Evolutionary conservation across 2,329 filamentous ascomycete species (phyloP).

Genomic region (Curvularia lunata): DNA sequence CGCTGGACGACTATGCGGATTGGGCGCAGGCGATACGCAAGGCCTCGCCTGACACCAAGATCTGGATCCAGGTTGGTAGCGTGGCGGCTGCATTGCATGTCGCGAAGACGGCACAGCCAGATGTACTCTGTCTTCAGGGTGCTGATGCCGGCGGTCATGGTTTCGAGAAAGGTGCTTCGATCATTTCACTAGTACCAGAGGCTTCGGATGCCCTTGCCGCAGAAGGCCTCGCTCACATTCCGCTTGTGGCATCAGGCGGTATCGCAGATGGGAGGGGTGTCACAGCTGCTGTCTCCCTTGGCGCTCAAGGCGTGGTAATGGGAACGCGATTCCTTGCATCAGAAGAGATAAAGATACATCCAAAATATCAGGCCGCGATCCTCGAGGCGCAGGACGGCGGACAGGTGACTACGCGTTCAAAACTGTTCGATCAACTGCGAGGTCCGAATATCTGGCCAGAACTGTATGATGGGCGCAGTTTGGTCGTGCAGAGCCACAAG

Average conservation of each 20-base stretch:
- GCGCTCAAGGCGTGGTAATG: slow-evolving; percentile 62
- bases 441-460: slow-evolving; percentile 65
- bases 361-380: slow-evolving; percentile 56
- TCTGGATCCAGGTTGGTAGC: slow-evolving; percentile 68
- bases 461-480: slow-evolving; percentile 63
- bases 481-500: slow-evolving; percentile 60
- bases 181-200: slow-evolving; percentile 66
- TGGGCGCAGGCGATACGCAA: slow-evolving; percentile 46
- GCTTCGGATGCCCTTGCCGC: slow-evolving; percentile 56
- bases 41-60: slow-evolving; percentile 48
- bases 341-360: slow-evolving; percentile 54
- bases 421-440: slow-evolving; percentile 60
- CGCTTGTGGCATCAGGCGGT: slow-evolving; percentile 64
- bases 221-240: slow-evolving; percentile 29
- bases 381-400: slow-evolving; percentile 58
- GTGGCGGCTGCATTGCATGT: slow-evolving; percentile 62
- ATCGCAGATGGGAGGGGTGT: slow-evolving; percentile 66
- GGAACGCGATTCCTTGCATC: slow-evolving; percentile 69
- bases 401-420: slow-evolving; percentile 56
- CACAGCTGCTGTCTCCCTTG: slow-evolving; percentile 63
- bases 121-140: slow-evolving; percentile 69
- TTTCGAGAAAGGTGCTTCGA: slow-evolving; percentile 60
- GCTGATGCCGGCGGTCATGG: slow-evolving; percentile 71
- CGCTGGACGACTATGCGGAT: slow-evolving; percentile 46
- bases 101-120: slow-evolving; percentile 56